Evolutionary conservation across 345 rosid genomes (phyloP), one percentile per base, ranked within the genome.

Genomic region (Arabidopsis arenosa): DNA sequence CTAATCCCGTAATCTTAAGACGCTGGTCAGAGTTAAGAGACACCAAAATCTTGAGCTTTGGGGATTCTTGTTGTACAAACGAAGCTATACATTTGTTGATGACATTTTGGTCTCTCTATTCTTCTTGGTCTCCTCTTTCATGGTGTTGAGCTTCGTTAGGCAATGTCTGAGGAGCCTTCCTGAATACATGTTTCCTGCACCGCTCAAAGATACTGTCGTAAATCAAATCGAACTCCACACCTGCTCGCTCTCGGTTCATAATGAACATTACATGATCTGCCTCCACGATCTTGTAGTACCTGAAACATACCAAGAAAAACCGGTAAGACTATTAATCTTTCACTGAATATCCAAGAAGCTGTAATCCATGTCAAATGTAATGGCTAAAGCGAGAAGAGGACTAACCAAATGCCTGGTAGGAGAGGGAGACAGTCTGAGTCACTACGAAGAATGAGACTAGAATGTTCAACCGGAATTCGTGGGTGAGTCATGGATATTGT

Each of bases 401-500:
- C 95, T 81, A 76, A 95, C 99, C 99, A 95, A 79, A 87, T 88
- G 74, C 98, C 99, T 0, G 98, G 96, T 73, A 87, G 83, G 77
- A 89, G 69, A 0, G 90, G 88, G 37, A 76, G 90, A 80, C 89
- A 88, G 6, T 90, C 91, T 1, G 84, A 81, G 73, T 90, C 97
- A 53, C 80, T 79, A 18, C 39, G 70, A 57, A 90, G 83, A 35
- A 75, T 81, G 47, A 60, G 77, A 67, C 81, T 84, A 2, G 90
- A 89, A 36, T 95, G 98, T 71, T 92, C 96, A 12, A 87, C 36
- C 4, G 98, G 98, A 35, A 92, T 63, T 40, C 87, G 87, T 12
- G 99, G 99, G 74, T 92, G 93, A 75, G 99, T 95, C 90, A 93
- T 89, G 40, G 99, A 92, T 79, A 95, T 82, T 36, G 94, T 90